phyloP scores from a whole-genome alignment of 441 rosid genomes.

The Raphanus hybrid region DNA sequence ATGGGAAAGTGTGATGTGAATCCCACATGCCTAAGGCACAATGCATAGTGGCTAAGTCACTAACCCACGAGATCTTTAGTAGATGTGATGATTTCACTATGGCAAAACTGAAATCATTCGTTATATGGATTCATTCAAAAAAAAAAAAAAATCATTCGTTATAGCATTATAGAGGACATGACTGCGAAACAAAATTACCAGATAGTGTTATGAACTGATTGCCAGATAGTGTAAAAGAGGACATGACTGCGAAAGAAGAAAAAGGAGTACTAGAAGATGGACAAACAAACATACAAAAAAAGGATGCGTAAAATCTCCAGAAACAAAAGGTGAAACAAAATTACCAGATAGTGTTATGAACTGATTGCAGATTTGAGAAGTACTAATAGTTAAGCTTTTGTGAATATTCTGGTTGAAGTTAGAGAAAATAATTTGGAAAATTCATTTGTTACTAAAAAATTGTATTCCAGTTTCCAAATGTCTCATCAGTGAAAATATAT shows the following conservation, averaged over 20 bases:
- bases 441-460: not conserved
- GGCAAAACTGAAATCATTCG: conserved; percentile 23
- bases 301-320: not conserved
- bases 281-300: not conserved
- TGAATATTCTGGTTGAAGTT: not conserved
- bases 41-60: conserved; percentile 33
- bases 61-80: conserved; percentile 29
- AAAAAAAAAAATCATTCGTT: conserved; percentile 20
- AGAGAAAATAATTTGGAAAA: not conserved
- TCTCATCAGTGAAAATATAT: no score
- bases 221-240: no score
- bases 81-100: conserved; percentile 22
- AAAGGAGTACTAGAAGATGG: not conserved
- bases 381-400: not conserved
- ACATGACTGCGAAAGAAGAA: not conserved
- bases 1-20: conserved; percentile 24
- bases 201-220: no score
- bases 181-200: no score
- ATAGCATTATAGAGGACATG: not conserved
- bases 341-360: not conserved
- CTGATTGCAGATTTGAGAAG: not conserved
- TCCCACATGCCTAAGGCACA: conserved; percentile 17
- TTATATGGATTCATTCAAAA: no score
- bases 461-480: no score
- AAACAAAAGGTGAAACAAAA: no score